Conservation (phyloP, 208 protist genomes). For the Crithidia brevicula region DNA sequence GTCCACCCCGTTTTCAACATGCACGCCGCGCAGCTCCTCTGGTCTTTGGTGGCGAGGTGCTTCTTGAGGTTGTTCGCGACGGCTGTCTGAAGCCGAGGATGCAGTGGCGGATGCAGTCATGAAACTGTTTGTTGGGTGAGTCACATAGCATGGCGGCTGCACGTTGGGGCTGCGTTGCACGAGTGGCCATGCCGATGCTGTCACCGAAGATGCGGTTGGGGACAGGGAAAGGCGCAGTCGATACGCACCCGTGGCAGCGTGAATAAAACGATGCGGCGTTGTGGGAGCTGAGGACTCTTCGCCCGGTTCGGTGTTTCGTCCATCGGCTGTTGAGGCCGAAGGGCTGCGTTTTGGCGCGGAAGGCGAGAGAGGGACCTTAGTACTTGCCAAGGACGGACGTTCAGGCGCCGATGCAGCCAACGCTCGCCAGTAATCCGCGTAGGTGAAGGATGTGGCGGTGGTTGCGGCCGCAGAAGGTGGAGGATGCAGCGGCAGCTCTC, state of each 20-base stretch:
- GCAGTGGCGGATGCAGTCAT: too few relatives aligned
- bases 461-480: not conserved
- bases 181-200: too few relatives aligned
- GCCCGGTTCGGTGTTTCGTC: not conserved
- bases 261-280: not conserved
- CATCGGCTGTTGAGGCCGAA: not conserved
- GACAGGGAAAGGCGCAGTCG: constrained; percentile 18
- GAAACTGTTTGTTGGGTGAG: too few relatives aligned
- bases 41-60: too few relatives aligned
- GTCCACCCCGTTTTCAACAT: too few relatives aligned
- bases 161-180: not conserved
- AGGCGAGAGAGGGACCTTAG: too few relatives aligned
- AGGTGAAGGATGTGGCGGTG: not conserved
- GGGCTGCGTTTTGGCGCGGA: too few relatives aligned
- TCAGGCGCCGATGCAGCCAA: not conserved
- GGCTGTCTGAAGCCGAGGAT: too few relatives aligned
- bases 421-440: constrained; percentile 20
- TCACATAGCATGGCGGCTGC: too few relatives aligned
- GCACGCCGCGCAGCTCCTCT: not conserved
- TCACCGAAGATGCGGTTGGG: constrained; percentile 8
- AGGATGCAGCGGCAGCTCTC: constrained; percentile 11
- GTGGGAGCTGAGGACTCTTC: not conserved
- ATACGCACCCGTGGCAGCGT: constrained; percentile 12
- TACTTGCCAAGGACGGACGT: not conserved
- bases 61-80: too few relatives aligned